A percentile compares a stretch with the other conserved stretches of the same genome.
Evolutionary conservation across 140 eudicot genomes (phyloP).

Genomic region (Bidens hawaiensis): DNA sequence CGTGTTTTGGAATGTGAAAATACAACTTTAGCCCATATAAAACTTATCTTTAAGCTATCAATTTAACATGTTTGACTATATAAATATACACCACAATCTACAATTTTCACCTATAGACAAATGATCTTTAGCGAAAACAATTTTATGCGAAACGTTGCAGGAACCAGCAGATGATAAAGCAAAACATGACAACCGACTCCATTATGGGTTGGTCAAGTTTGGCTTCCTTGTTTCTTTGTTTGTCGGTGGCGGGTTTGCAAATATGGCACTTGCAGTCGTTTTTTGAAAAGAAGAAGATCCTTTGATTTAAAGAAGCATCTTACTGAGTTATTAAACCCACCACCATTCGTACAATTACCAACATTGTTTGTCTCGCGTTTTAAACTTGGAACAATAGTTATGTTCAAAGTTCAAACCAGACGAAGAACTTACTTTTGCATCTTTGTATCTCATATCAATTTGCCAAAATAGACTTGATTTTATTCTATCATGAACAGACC

Average conservation of each 20-base stretch:
- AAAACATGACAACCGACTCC: constrained; percentile 59
- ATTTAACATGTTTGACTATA: not conserved
- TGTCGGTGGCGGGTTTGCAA: constrained; percentile 74
- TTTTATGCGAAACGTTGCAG: constrained; percentile 35
- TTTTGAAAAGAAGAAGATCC: constrained; percentile 81
- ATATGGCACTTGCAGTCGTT: constrained; percentile 79
- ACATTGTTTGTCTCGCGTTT: not conserved
- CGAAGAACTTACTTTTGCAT: not conserved
- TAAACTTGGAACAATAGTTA: not conserved
- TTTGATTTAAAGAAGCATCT: constrained; percentile 22
- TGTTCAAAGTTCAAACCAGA: not conserved
- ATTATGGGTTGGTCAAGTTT: constrained; percentile 63
- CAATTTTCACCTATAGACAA: not conserved
- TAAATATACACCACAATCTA: not conserved
- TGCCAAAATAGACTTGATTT: not conserved
- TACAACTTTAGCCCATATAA: not conserved
- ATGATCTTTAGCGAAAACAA: not conserved
- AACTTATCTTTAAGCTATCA: not conserved
- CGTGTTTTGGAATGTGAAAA: too few relatives aligned
- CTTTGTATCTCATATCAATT: not conserved
- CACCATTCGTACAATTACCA: not conserved
- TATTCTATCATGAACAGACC: not conserved
- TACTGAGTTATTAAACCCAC: too few relatives aligned
- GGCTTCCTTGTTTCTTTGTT: constrained; percentile 52
- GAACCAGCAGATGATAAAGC: constrained; percentile 60